Percentiles rank a stretch among this genome's conserved stretches.
These are phyloP conservation scores for Cladosporium velox DNA, from an alignment of 2,329 filamentous ascomycete genomes.

Conservation along the genomic window DNA sequence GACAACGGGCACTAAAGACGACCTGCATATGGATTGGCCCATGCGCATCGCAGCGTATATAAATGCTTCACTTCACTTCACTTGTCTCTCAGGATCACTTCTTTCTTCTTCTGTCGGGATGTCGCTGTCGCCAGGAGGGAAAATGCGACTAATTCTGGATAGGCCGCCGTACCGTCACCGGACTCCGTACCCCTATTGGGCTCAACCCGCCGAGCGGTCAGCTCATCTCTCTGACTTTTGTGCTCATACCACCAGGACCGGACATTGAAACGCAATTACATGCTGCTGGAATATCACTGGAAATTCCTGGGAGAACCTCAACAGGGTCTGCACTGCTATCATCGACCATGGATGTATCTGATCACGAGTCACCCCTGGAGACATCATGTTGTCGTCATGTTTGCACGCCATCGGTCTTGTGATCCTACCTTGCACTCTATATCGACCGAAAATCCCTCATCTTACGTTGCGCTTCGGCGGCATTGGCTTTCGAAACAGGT, in stretches of 20 bases:
- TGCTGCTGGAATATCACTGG: background rate
- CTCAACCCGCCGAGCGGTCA: background rate
- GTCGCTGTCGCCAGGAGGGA: background rate
- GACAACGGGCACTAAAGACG: constrained; percentile 1
- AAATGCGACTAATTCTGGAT: background rate
- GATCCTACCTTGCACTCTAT: background rate
- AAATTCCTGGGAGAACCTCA: background rate
- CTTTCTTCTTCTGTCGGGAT: background rate
- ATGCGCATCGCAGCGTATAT: background rate
- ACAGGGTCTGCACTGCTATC: background rate
- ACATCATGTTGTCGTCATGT: background rate
- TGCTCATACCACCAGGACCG: background rate
- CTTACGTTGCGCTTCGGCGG: background rate
- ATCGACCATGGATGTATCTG: background rate
- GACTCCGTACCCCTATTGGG: background rate
- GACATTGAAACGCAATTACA: background rate
- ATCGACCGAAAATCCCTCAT: background rate
- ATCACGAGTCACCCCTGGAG: background rate
- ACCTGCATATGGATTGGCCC: background rate
- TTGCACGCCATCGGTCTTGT: background rate
- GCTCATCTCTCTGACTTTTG: background rate
- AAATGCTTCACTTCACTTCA: background rate
- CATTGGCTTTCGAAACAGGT: background rate
- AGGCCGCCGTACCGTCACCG: background rate
- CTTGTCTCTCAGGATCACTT: background rate